Conservation (phyloP, 2,329 filamentous ascomycete genomes). For the Pestalotiopsis sp. region DNA sequence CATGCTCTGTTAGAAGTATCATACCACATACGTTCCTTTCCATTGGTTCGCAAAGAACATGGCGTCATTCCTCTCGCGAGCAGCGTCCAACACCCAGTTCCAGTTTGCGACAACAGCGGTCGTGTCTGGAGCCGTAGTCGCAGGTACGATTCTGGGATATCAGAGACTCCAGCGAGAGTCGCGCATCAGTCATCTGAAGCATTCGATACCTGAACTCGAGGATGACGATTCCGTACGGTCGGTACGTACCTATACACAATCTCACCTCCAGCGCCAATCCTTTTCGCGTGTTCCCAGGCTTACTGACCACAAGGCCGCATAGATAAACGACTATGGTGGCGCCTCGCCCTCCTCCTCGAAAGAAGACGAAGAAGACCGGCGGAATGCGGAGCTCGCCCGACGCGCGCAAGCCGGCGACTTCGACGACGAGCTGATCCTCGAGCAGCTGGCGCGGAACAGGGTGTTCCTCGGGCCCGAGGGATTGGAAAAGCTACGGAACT, state of each 20-base stretch:
- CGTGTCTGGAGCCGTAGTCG: conserved; percentile 62
- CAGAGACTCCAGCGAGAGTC: conserved; percentile 61
- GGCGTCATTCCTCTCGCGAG: conserved; percentile 44
- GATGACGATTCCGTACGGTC: conserved; percentile 37
- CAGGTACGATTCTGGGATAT: conserved; percentile 62
- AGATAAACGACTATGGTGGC: conserved; percentile 66
- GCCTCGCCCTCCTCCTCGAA: conserved; percentile 38
- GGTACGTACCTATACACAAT: conserved; percentile 29
- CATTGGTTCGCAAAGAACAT: background rate
- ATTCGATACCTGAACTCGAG: conserved; percentile 53
- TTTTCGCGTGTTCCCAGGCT: background rate
- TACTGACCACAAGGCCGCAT: conserved; percentile 25
- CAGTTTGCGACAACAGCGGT: conserved; percentile 75
- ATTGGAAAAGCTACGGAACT: conserved; percentile 74
- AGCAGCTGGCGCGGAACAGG: conserved; percentile 68
- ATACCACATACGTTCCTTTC: background rate
- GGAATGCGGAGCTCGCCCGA: conserved; percentile 59
- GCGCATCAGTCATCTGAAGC: conserved; percentile 59
- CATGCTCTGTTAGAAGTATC: background rate
- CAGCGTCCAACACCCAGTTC: conserved; percentile 47
- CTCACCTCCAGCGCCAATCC: background rate
- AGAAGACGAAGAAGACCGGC: conserved; percentile 62
- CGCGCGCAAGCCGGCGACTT: conserved; percentile 66
- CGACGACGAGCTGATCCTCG: conserved; percentile 81
- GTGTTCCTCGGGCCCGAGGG: conserved; percentile 72